These are phyloP conservation scores for Metschnikowia santaceciliae DNA, from an alignment of 805 yeast genomes.

Conservation along the genomic window DNA sequence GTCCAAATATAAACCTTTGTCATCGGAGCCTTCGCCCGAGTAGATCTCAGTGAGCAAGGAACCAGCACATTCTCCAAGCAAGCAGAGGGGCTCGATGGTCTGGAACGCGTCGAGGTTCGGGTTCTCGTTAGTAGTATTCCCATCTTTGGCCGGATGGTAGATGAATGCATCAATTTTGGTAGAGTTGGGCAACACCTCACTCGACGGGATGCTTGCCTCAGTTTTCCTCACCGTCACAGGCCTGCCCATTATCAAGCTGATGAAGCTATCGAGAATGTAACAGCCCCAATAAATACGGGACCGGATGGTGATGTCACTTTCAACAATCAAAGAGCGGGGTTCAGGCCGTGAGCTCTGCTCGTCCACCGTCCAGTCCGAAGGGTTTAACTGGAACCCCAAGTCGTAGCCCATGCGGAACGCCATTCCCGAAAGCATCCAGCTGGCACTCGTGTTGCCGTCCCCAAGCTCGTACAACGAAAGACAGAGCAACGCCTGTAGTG, in stretches of 20 bases:
- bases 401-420: slow-evolving; percentile 20
- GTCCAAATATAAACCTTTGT: slow-evolving; percentile 11
- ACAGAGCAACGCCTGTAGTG: slow-evolving; percentile 19
- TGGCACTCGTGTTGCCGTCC: slow-evolving; percentile 18
- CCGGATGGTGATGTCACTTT: slow-evolving; percentile 14
- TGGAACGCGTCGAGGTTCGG: slow-evolving; percentile 15
- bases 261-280: slow-evolving; percentile 16
- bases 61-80: slow-evolving; percentile 17
- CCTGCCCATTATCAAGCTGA: slow-evolving; percentile 19
- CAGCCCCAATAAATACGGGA: slow-evolving; percentile 20
- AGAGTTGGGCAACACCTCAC: slow-evolving; percentile 17
- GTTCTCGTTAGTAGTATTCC: neutral
- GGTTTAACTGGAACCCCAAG: slow-evolving; percentile 19
- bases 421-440: slow-evolving; percentile 22
- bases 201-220: slow-evolving; percentile 17
- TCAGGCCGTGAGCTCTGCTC: neutral
- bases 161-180: slow-evolving; percentile 13
- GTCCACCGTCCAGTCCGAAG: slow-evolving; percentile 16
- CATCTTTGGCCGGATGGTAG: slow-evolving; percentile 6
- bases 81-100: slow-evolving; percentile 16
- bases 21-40: slow-evolving; percentile 13
- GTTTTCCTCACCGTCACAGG: slow-evolving; percentile 19
- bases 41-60: slow-evolving; percentile 16
- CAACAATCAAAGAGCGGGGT: slow-evolving; percentile 4
- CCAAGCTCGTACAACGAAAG: slow-evolving; percentile 18